phyloP scores from a whole-genome alignment of 768 basidiomycete species.

The Cubamyces sp. region DNA sequence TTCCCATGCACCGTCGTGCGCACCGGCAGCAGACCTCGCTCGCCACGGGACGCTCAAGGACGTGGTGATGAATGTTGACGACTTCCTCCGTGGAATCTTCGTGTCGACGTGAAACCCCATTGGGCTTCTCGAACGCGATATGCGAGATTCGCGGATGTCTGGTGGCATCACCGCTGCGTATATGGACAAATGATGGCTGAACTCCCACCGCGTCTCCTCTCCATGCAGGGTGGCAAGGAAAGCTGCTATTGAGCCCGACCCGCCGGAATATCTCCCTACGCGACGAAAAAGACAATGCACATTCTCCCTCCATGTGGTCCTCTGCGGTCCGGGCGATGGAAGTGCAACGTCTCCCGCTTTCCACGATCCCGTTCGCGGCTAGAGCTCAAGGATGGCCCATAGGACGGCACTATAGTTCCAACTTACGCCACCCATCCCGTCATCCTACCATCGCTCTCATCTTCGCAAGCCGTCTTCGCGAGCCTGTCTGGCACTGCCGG shows the following conservation, averaged over 20 bases:
- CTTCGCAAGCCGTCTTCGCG: slow-evolving; percentile 4
- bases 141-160: slow-evolving; percentile 19
- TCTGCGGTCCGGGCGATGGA: no score
- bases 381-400: no score
- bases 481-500: slow-evolving; percentile 16
- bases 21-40: neutral
- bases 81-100: slow-evolving; percentile 6
- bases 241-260: no score
- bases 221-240: neutral
- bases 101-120: slow-evolving; percentile 3
- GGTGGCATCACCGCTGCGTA: slow-evolving; percentile 2
- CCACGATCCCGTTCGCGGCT: no score
- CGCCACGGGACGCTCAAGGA: neutral
- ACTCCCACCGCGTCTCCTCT: neutral
- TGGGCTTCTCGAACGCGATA: neutral
- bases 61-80: neutral
- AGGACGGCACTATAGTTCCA: neutral
- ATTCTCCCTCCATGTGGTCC: no score
- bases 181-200: slow-evolving; percentile 12
- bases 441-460: neutral
- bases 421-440: slow-evolving; percentile 9
- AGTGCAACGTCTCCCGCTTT: no score
- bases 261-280: no score
- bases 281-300: no score
- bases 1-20: neutral